Base-by-base conservation (phyloP, 1,284 basidiomycete species). In the Cryptococcus sp. region DNA sequence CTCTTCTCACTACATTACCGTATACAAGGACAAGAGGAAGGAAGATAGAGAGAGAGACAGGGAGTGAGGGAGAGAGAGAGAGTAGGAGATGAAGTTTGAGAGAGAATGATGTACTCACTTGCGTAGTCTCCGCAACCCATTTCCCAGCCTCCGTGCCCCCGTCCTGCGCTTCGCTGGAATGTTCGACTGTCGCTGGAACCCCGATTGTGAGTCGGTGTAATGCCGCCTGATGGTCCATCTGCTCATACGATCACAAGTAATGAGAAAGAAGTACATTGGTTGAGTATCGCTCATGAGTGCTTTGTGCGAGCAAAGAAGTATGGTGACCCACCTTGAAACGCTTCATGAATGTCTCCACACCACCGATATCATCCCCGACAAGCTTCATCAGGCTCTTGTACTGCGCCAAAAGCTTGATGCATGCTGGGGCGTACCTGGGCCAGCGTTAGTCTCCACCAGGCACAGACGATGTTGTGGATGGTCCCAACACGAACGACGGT, bases 61-160 rank as follows among this genome's bases (percentile, higher is more conserved):
- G 15, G 48, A 27, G 13, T 41, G 40, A 16, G 17, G 23, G 7
- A 27, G 35, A 27, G 41, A 23, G 46, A 16, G 42, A 6, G n/a
- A n/a, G n/a, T n/a, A n/a, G n/a, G n/a, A n/a, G n/a, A n/a, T n/a
- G n/a, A 27, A 8, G 25, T 5, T 16, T 20, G 50, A 8, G n/a
- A 16, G 19, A 10, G 46, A 41, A 19, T 25, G 45, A 48, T 3
- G 19, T 22, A 77, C 81, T 61, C 57, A 90, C 92, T 83, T 96
- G 92, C 0, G 96, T 99, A 4, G 94, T 97, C 78, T 98, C 93
- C 5, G 95, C 95, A n/a, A 99, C 93, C 88, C 91, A 93, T 78
- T 97, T 95, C 30, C 91, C 91, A 0, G 91, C 91, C 77, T 97
- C 93, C 5, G 88, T 88, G 1, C 78, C 78, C 1, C 70, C 51